These are phyloP conservation scores for Cantharellus anzutake DNA, from an alignment of 768 basidiomycete genomes.

Conservation along the genomic window DNA sequence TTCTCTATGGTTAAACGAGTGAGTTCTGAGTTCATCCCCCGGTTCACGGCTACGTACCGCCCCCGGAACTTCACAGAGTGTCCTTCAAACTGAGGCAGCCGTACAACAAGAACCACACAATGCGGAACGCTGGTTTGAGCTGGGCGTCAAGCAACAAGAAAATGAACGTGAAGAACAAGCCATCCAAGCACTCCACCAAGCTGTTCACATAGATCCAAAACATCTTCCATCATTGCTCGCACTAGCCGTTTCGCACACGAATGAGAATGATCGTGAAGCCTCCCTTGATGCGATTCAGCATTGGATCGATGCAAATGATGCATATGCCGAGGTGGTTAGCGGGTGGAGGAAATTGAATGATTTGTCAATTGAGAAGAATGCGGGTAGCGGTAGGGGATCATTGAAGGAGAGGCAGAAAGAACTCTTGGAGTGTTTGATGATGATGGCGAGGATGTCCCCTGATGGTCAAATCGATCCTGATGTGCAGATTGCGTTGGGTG, in stretches of 20 bases:
- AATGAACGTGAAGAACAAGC: conserved; percentile 90
- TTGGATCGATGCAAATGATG: conserved; percentile 57
- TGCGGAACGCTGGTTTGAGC: conserved; percentile 67
- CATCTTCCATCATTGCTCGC: conserved; percentile 77
- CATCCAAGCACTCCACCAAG: conserved; percentile 61
- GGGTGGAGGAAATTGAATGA: conserved; percentile 19
- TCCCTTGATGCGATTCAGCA: conserved; percentile 64
- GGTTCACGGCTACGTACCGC: neutral
- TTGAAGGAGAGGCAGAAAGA: conserved; percentile 16
- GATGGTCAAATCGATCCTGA: conserved; percentile 68
- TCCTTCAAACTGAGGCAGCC: conserved; percentile 75
- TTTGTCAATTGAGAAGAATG: conserved; percentile 20
- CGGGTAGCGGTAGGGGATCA: conserved; percentile 17
- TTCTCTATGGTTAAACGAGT: neutral
- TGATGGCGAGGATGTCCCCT: conserved; percentile 46
- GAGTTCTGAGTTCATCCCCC: neutral
- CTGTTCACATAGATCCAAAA: conserved; percentile 61
- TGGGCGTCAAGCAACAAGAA: conserved; percentile 95
- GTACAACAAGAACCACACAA: conserved; percentile 61
- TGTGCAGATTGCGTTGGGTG: conserved; percentile 78
- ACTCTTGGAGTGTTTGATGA: conserved; percentile 62
- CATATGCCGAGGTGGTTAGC: conserved; percentile 28
- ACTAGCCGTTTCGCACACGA: conserved; percentile 76
- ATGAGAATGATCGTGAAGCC: conserved; percentile 59
- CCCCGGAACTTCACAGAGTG: conserved; percentile 29